Percentiles rank a stretch among this genome's conserved stretches.
These are phyloP conservation scores for Ploettnerulaceae sp. DNA, from an alignment of 2,329 filamentous ascomycete genomes.

Conservation along the genomic window DNA sequence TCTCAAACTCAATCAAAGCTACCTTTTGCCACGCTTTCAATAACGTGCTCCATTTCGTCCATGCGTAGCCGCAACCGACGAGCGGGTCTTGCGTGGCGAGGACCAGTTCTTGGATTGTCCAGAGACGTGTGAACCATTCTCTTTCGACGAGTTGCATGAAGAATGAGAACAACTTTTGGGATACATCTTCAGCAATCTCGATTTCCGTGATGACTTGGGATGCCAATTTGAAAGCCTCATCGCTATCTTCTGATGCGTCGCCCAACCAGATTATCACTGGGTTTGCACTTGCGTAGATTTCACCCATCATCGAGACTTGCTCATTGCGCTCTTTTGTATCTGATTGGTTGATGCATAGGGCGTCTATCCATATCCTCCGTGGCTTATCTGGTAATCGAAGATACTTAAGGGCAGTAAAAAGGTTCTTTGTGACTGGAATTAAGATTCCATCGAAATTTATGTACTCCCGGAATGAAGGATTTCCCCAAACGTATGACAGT, in stretches of 20 bases:
- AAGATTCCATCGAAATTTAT: slow-evolving; percentile 3
- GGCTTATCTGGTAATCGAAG: not conserved
- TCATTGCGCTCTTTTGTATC: not conserved
- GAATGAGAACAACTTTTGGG: not conserved
- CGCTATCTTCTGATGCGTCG: not conserved
- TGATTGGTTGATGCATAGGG: slow-evolving; percentile 9
- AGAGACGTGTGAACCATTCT: not conserved
- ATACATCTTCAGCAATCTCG: not conserved
- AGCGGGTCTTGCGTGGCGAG: not conserved
- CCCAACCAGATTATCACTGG: not conserved
- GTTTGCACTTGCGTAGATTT: not conserved
- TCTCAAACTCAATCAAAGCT: not conserved
- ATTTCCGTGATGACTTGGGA: not conserved
- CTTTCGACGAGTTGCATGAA: not conserved
- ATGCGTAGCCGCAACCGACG: not conserved
- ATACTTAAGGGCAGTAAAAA: not conserved
- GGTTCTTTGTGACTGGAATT: slow-evolving; percentile 8
- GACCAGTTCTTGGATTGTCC: not conserved
- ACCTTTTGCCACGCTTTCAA: not conserved
- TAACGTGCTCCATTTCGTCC: not conserved
- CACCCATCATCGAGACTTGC: not conserved
- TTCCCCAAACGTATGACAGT: slow-evolving; percentile 15
- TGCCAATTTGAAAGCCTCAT: not conserved
- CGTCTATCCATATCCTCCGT: slow-evolving; percentile 9
- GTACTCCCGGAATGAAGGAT: not conserved